phyloP scores from a whole-genome alignment of 2,329 filamentous ascomycete species.

The Sarocladiaceae sp. region DNA sequence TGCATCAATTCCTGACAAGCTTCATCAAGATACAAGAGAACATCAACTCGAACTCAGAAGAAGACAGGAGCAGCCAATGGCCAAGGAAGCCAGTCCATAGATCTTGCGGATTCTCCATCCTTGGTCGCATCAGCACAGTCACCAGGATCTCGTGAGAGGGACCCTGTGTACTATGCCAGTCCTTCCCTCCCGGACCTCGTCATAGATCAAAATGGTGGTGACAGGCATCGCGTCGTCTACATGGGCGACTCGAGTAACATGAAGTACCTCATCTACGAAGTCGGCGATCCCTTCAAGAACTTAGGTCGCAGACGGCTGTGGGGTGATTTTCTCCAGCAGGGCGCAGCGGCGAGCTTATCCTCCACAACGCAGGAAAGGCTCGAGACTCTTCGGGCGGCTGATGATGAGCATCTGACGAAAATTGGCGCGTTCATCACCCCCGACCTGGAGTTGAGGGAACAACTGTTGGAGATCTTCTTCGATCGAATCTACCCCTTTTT shows the following conservation, averaged over 20 bases:
- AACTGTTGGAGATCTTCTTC: background rate
- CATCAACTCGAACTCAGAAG: constrained; percentile 2
- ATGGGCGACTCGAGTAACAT: constrained; percentile 4
- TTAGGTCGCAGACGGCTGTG: background rate
- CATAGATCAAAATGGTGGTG: constrained; percentile 1
- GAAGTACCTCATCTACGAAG: constrained; percentile 6
- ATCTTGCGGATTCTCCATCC: background rate
- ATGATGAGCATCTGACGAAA: background rate
- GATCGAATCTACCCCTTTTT: background rate
- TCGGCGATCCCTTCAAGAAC: constrained; percentile 3
- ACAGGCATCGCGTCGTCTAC: background rate
- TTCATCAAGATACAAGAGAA: background rate
- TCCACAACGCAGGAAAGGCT: background rate
- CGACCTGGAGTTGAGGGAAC: background rate
- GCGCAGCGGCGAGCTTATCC: background rate
- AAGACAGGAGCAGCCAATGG: background rate
- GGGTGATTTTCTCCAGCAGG: constrained; percentile 2
- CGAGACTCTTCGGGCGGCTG: background rate
- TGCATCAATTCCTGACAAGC: too few species aligned
- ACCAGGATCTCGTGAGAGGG: background rate
- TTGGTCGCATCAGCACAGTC: background rate
- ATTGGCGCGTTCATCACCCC: background rate
- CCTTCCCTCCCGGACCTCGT: constrained; percentile 3
- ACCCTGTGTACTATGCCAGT: background rate
- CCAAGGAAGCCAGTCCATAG: background rate